A percentile compares a stretch with the other conserved stretches of the same genome.
These are phyloP conservation scores for Zygnema cylindricum DNA, from an alignment of 139 green algal genomes.

Conservation along the genomic window DNA sequence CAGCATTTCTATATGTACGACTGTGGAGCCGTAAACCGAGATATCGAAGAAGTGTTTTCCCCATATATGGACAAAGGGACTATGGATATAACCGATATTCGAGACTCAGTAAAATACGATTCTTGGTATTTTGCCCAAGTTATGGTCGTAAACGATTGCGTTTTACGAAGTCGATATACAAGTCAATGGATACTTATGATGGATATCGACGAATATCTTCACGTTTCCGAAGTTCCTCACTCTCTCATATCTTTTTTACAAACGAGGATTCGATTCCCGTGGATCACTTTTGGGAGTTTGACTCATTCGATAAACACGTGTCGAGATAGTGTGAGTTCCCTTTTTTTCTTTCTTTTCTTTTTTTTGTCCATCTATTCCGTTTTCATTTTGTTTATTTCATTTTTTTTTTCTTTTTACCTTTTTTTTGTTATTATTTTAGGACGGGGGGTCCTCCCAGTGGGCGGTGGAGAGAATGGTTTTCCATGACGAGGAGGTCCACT, in stretches of 20 bases:
- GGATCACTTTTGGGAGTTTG: conserved; percentile 33
- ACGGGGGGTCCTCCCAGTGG: conserved; percentile 13
- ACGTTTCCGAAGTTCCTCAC: conserved; percentile 14
- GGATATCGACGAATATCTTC: conserved; percentile 44
- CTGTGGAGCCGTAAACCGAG: not conserved
- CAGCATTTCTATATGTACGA: conserved; percentile 38
- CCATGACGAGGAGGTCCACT: conserved; percentile 27
- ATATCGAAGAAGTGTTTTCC: conserved; percentile 14
- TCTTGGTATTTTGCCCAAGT: conserved; percentile 37
- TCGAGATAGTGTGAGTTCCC: not conserved
- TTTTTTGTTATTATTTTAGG: too few species aligned
- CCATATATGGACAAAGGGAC: conserved; percentile 1
- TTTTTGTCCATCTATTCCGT: not conserved
- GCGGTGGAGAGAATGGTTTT: conserved; percentile 44
- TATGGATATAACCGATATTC: conserved; percentile 37
- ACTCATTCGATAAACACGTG: conserved; percentile 23
- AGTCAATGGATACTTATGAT: conserved; percentile 37
- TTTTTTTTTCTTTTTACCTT: too few species aligned
- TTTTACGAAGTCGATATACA: not conserved
- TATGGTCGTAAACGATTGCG: conserved; percentile 39
- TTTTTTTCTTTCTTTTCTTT: conserved; percentile 2
- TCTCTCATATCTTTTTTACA: conserved; percentile 18
- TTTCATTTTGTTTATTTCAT: too few species aligned
- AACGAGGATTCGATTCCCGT: not conserved
- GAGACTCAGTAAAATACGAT: conserved; percentile 2